phyloP scores from a whole-genome alignment of 139 green algal genomes.

The Astrephomene gubernaculifera region DNA sequence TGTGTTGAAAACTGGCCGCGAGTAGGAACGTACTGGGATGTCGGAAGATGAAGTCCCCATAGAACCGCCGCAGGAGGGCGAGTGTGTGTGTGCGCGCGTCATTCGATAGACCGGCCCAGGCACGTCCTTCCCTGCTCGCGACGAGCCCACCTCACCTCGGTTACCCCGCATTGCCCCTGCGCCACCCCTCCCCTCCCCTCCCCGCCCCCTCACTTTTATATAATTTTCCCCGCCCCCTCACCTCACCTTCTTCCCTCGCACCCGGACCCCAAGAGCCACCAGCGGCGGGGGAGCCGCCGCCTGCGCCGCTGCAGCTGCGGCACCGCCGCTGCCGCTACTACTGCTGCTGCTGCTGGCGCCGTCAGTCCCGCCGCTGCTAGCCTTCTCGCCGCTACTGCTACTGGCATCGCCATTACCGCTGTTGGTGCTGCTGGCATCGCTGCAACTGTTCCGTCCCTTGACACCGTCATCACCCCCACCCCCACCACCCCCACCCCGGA shows the following conservation, averaged over 20 bases:
- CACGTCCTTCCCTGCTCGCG: too few species aligned
- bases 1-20: too few species aligned
- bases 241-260: conserved; percentile 12
- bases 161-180: too few species aligned
- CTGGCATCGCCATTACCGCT: not conserved
- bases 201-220: not conserved
- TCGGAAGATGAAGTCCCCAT: too few species aligned
- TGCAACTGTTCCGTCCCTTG: not conserved
- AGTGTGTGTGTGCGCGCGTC: too few species aligned
- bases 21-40: too few species aligned
- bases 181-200: not conserved
- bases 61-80: too few species aligned
- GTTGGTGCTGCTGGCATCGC: too few species aligned
- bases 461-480: not conserved
- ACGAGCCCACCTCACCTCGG: too few species aligned
- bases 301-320: not conserved
- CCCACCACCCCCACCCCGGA: not conserved
- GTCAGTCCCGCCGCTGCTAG: not conserved
- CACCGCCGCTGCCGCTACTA: not conserved
- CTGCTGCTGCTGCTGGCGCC: conserved; percentile 3
- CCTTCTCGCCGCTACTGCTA: not conserved
- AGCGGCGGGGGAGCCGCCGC: not conserved
- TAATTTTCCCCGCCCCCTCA: not conserved
- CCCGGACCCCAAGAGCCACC: not conserved
- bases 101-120: too few species aligned